phyloP scores from a whole-genome alignment of 1,284 basidiomycete genomes.

The Irpex rosettiformis region DNA sequence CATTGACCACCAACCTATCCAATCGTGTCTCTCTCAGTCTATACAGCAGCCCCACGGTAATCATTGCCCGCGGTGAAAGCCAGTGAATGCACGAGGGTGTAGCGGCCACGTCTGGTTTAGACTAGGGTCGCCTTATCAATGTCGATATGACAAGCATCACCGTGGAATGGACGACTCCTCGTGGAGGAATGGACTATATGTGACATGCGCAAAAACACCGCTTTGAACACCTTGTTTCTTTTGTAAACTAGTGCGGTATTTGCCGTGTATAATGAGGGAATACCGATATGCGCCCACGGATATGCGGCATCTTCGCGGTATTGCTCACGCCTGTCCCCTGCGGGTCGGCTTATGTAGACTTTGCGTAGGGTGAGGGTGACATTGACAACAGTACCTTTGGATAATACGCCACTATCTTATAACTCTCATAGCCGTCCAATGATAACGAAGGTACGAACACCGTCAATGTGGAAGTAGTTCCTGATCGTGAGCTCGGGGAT shows the following conservation, averaged over 20 bases:
- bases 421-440: not conserved
- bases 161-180: not conserved
- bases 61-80: not conserved
- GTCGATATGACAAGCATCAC: not conserved
- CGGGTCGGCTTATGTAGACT: not conserved
- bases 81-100: not conserved
- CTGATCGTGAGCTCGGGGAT: not conserved
- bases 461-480: not conserved
- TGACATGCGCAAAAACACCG: not conserved
- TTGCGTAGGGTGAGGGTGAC: not conserved
- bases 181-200: not conserved
- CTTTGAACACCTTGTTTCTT: not conserved
- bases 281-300: not conserved
- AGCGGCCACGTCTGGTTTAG: not conserved
- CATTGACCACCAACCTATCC: not conserved
- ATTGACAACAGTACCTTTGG: not conserved
- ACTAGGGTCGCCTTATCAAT: not conserved
- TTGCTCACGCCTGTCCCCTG: not conserved
- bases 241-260: not conserved
- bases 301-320: not conserved
- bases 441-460: not conserved
- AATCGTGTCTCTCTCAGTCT: not conserved
- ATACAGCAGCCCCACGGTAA: not conserved
- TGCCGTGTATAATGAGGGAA: not conserved
- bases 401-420: not conserved